Base-by-base conservation (phyloP, 1,284 basidiomycete genomes). In the Amylostereum chailletii region DNA sequence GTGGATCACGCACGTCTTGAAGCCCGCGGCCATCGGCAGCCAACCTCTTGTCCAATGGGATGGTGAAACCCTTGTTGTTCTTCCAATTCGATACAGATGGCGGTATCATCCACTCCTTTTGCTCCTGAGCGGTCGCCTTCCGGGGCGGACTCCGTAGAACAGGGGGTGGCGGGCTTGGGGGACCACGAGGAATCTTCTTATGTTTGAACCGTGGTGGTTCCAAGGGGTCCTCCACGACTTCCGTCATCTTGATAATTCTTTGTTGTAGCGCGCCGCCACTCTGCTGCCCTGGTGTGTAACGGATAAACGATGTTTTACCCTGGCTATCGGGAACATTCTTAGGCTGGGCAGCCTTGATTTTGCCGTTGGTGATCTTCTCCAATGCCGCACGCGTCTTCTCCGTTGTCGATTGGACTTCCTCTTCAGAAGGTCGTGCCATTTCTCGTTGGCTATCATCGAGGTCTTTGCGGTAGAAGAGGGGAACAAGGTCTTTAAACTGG, bases 71-170 rank as follows among this genome's bases (percentile, higher is more conserved):
- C 70, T 98, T 98, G 83, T 99, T 98, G 75, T 99, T 99, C 76
- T 99, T 99, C 96, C 96, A 99, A 71, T 99, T 99, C 34, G 94
- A 97, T 55, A 99, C 97, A 67, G 94, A 98, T 11, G 96, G 96
- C 3, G 96, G 96, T 49, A 99, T 98, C 94, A 97, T 97, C 96
- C 96, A 98, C 61, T 98, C 95, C 69, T 98, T 98, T 70, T 98
- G 95, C 64, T 99, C 96, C 53, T 93, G 89, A 3, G 91, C 90
- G 0, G 95, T 96, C 2, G 92, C 92, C 60, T 97, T 95, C 50
- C 96, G 78, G 4, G 96, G 96, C 2, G 96, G 96, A 70, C 90
- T 94, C 41, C 95, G 84, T 46, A 99, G 72, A 1, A 99, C 91
- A n/a, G 96, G 95, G 2, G 95, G 92, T 1, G 96, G 96, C 0